Evolutionary conservation across 768 basidiomycete genomes (phyloP), one percentile per base, ranked within the genome.

Genomic region (Mycena venus): DNA sequence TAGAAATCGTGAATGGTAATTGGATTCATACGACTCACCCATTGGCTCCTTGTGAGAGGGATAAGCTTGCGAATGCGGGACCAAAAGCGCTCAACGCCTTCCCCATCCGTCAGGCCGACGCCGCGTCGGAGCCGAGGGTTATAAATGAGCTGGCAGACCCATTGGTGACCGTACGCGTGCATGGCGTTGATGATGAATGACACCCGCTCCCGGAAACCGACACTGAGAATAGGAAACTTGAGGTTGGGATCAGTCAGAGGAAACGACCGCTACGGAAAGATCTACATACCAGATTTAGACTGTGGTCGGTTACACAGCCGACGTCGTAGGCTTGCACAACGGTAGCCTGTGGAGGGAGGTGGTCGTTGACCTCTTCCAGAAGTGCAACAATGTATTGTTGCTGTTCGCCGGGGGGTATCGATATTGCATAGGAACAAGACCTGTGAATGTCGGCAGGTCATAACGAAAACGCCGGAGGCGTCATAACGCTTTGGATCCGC

Each of bases 361-460:
- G 64, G 0, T 58, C 60, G 47, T 80, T 81, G 11, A 87, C 66
- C 32, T 81, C 72, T 31, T 82, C 66, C 10, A 87, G 72, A 1
- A 87, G 77, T 0, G 84, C 77, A 3, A 88, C 75, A 21, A 80
- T 78, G 72, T 83, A 87, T n/a, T 85, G 82, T 56, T 86, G 83
- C 73, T 85, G 77, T 68, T 86, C 81, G 10, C 86, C 83, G 15
- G 84, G n/a, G 79, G 1, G 84, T 79, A 66, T 84, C 81, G 17
- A 88, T 85, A 66, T 88, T 87, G n/a, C 82, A 81, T 4, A 85
- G 66, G 25, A 84, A 83, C 0, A 87, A 62, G 0, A 82, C 81
- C 17, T 84, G 81, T 44, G 85, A 81, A 44, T 87, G 86, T 0
- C 80, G 69, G 72, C 86, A 87, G 0, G 85, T 82, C 0, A 86